Conservation (phyloP, 1,139 yeast genomes). For the Debaryomyces sp. region DNA sequence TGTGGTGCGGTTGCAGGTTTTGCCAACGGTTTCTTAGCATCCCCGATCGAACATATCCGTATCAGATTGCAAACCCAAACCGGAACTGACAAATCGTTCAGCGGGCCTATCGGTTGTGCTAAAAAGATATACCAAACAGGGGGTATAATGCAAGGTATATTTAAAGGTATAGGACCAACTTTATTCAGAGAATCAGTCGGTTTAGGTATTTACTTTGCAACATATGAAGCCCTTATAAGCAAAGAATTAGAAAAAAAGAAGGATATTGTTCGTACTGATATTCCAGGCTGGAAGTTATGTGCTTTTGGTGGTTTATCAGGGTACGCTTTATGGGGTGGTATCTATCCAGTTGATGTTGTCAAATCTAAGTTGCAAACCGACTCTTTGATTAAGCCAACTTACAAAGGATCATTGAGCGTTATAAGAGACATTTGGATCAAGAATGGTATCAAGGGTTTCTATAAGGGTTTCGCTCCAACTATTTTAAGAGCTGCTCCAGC, state of each 20-base stretch:
- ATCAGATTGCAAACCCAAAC: constrained; percentile 88
- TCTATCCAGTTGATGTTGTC: constrained; percentile 83
- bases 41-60: constrained; percentile 93
- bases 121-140: constrained; percentile 54
- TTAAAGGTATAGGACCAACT: constrained; percentile 81
- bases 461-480: constrained; percentile 88
- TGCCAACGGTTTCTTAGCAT: constrained; percentile 83
- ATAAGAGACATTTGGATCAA: constrained; percentile 52
- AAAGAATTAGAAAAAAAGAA: constrained; percentile 48
- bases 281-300: constrained; percentile 87
- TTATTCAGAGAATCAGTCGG: constrained; percentile 83
- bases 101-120: constrained; percentile 83
- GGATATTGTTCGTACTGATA: constrained; percentile 56
- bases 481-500: constrained; percentile 96
- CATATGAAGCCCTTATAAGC: constrained; percentile 83
- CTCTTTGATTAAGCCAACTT: constrained; percentile 52
- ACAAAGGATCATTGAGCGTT: constrained; percentile 57
- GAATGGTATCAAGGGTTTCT: constrained; percentile 74
- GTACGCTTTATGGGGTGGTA: constrained; percentile 77
- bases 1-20: constrained; percentile 90
- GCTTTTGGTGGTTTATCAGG: constrained; percentile 85
- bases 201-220: constrained; percentile 83
- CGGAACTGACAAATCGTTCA: constrained; percentile 45
- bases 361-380: constrained; percentile 90
- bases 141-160: constrained; percentile 63